phyloP scores from a whole-genome alignment of 805 yeast species.

The Zygotorulaspora sp. region DNA sequence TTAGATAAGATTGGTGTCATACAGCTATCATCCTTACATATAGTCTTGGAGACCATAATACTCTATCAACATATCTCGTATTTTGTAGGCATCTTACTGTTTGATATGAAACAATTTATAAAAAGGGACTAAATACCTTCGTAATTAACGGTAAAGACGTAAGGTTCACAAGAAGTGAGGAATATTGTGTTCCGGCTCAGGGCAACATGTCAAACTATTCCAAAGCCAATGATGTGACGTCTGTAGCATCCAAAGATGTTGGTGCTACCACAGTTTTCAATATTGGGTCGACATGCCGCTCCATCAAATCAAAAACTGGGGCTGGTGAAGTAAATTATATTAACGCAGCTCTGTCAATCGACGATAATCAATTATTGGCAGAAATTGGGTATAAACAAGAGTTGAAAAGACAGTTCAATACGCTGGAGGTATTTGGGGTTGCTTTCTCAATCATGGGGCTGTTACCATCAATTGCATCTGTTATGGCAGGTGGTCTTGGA shows the following conservation, averaged over 20 bases:
- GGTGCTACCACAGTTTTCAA: constrained; percentile 3
- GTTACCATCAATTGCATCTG: constrained; percentile 58
- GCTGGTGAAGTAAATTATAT: constrained; percentile 28
- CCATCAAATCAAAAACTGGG: constrained; percentile 20
- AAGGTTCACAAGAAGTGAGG: not conserved
- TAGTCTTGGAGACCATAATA: no score
- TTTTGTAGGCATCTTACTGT: no score
- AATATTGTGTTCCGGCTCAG: no score
- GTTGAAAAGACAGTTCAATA: constrained; percentile 53
- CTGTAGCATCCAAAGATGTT: constrained; percentile 1
- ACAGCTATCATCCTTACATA: no score
- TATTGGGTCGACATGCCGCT: constrained; percentile 13
- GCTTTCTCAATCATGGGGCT: constrained; percentile 72
- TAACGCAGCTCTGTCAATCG: constrained; percentile 18
- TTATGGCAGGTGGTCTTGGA: constrained; percentile 47
- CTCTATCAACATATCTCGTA: no score
- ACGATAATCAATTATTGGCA: constrained; percentile 25
- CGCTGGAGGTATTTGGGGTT: constrained; percentile 63
- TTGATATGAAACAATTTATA: no score
- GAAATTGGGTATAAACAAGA: constrained; percentile 68
- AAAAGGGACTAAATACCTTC: no score
- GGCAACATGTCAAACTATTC: constrained; percentile 4
- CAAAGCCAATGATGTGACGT: not conserved
- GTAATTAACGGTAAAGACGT: no score
- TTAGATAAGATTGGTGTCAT: no score